These are phyloP conservation scores for Thuidium tamariscinum DNA, from an alignment of 225 moss, liverwort and hornwort species.

Conservation along the genomic window DNA sequence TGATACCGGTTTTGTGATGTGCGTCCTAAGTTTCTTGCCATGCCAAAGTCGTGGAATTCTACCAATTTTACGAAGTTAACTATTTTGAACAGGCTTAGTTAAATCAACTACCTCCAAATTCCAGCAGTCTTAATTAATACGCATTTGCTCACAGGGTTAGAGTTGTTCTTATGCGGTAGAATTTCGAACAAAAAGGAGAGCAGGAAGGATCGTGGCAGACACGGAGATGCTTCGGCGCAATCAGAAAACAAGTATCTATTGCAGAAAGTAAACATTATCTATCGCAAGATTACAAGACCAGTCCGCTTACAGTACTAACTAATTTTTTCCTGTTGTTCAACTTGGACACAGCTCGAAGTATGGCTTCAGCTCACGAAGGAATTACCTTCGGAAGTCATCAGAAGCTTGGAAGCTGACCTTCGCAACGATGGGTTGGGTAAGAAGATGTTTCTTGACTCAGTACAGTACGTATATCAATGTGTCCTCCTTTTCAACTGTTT, in stretches of 20 bases:
- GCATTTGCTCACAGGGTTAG: no score
- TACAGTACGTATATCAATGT: neutral
- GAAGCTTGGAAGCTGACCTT: neutral
- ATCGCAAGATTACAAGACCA: neutral
- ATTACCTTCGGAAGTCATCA: neutral
- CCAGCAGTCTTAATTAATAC: no score
- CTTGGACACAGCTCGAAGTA: neutral
- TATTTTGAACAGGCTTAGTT: neutral
- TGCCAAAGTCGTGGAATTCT: neutral
- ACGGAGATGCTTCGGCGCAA: neutral
- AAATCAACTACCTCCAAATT: neutral
- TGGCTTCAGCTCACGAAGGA: neutral
- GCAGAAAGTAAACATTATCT: neutral
- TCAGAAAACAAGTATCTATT: neutral
- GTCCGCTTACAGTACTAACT: no score
- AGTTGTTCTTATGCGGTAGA: neutral
- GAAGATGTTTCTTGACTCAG: neutral
- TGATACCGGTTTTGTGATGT: neutral
- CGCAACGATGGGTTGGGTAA: neutral
- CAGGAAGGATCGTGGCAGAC: neutral
- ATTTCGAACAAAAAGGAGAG: no score
- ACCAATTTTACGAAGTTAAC: neutral
- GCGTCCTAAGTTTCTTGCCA: neutral
- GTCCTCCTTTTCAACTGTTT: neutral
- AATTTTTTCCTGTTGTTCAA: neutral